Percentiles rank a stretch among this genome's conserved stretches.
These are phyloP conservation scores for Populus hybrid DNA, from an alignment of 441 rosid species.

Conservation along the genomic window DNA sequence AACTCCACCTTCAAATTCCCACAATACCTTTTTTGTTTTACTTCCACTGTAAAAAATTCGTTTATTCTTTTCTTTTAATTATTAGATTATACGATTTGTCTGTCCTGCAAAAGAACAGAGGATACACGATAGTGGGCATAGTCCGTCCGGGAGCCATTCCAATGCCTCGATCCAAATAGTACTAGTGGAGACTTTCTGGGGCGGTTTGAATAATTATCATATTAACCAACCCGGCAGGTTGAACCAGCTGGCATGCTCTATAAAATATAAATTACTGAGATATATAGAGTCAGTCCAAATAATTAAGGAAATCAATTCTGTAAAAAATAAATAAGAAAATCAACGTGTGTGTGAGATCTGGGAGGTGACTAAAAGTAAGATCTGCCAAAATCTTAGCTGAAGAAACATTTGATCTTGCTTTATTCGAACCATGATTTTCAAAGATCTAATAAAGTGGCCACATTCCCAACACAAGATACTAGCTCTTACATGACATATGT, in stretches of 20 bases:
- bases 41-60: background rate
- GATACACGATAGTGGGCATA: background rate
- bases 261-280: no score
- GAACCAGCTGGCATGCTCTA: no score
- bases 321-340: background rate
- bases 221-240: no score
- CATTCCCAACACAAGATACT: background rate
- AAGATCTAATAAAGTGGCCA: background rate
- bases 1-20: background rate
- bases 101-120: background rate
- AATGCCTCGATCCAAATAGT: no score
- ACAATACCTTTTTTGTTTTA: background rate
- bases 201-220: no score
- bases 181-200: no score
- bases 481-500: background rate
- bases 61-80: background rate
- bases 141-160: background rate
- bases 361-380: background rate
- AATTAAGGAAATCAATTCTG: no score
- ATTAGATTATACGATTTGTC: background rate
- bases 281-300: background rate
- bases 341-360: background rate
- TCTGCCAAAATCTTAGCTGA: background rate
- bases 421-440: background rate
- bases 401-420: conserved; percentile 11